Conservation (phyloP, 2,329 filamentous ascomycete genomes). For the Alternaria dauci region DNA sequence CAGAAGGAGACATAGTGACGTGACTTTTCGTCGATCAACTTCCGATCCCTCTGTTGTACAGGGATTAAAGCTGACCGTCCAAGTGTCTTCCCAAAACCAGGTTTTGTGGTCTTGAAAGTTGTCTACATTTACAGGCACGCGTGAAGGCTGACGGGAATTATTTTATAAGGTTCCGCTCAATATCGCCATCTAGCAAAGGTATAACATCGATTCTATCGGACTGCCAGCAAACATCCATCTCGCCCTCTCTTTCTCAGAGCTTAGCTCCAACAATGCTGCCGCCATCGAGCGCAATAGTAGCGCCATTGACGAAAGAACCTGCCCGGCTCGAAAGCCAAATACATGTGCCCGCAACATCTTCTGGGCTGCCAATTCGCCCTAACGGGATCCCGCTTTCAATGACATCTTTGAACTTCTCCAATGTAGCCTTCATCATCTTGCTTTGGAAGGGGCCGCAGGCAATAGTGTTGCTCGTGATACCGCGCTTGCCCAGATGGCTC, state of each 20-base stretch:
- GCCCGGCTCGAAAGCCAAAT: constrained; percentile 74
- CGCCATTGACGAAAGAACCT: constrained; percentile 59
- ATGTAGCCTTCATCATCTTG: constrained; percentile 77
- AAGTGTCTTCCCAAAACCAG: neutral
- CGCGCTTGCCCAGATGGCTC: constrained; percentile 65
- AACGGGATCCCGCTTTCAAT: constrained; percentile 70
- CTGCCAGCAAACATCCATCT: too few relatives aligned
- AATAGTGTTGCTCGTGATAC: constrained; percentile 72
- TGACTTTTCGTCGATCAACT: neutral
- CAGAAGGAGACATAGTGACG: neutral
- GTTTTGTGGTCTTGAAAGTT: neutral
- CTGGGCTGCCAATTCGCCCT: constrained; percentile 70
- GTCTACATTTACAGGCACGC: neutral
- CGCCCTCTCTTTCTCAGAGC: constrained; percentile 31
- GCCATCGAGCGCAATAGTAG: constrained; percentile 55
- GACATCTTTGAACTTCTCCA: constrained; percentile 63
- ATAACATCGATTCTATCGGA: too few relatives aligned
- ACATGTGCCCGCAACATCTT: constrained; percentile 76
- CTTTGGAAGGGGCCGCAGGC: constrained; percentile 76
- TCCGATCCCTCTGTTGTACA: neutral
- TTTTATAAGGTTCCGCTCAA: too few relatives aligned
- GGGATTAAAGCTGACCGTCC: neutral
- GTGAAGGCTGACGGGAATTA: neutral
- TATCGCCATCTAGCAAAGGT: too few relatives aligned
- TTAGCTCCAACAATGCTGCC: constrained; percentile 50